Conservation (phyloP, 164 flowering plant species). For the Vitis amurensis region DNA sequence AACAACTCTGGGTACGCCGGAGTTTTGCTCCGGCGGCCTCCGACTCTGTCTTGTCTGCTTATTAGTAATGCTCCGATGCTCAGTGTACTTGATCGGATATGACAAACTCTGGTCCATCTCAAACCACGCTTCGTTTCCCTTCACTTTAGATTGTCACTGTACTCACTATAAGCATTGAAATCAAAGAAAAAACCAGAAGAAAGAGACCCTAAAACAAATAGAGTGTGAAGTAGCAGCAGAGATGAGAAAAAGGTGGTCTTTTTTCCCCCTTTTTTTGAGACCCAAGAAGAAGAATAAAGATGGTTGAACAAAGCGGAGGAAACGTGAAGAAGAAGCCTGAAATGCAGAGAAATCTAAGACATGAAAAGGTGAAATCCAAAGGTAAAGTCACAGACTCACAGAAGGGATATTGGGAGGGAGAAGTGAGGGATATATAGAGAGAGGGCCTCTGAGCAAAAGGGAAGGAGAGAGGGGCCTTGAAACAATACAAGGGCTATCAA, state of each 20-base stretch:
- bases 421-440: too few species aligned
- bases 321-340: conserved; percentile 13
- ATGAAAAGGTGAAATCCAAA: not conserved
- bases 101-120: conserved; percentile 31
- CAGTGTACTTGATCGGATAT: conserved; percentile 53
- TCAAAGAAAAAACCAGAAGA: not conserved
- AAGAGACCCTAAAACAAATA: too few species aligned
- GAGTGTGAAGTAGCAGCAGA: too few species aligned
- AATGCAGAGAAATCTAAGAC: conserved; percentile 6
- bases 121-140: not conserved
- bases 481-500: too few species aligned
- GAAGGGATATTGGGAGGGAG: not conserved
- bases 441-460: too few species aligned
- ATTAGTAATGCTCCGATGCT: conserved; percentile 40
- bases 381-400: not conserved
- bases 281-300: conserved; percentile 1
- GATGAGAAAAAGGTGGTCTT: too few species aligned
- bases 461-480: too few species aligned
- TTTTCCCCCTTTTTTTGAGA: too few species aligned
- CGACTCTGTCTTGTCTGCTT: conserved; percentile 13
- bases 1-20: conserved; percentile 32
- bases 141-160: not conserved
- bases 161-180: conserved; percentile 15
- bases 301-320: not conserved
- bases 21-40: not conserved